A percentile compares a stretch with the other conserved stretches of the same genome.
Conservation (phyloP, 2,329 filamentous ascomycete genomes). For the Grosmannia penicillata region DNA sequence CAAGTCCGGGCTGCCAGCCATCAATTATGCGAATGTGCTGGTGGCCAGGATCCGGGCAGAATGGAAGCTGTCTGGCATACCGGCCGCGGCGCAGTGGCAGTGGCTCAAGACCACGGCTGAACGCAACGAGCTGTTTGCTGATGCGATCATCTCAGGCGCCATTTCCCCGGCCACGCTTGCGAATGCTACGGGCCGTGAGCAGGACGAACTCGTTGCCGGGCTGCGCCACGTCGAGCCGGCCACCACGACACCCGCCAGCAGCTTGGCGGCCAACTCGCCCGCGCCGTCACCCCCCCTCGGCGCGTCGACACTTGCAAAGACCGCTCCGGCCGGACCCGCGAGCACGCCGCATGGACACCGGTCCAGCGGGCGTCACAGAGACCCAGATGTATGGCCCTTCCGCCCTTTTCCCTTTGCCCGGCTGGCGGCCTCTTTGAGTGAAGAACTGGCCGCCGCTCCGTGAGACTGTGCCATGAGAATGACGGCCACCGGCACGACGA, state of each 20-base stretch:
- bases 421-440: background rate
- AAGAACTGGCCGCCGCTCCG: background rate
- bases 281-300: no score
- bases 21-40: slow-evolving; percentile 2
- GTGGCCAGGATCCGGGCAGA: background rate
- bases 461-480: no score
- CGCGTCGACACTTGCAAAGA: no score
- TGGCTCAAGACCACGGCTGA: slow-evolving; percentile 1
- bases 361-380: background rate
- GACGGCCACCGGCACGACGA: no score
- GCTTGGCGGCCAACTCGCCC: no score
- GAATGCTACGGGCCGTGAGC: background rate
- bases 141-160: slow-evolving; percentile 15
- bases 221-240: background rate
- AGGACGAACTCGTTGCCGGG: background rate
- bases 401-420: background rate
- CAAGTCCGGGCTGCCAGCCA: no score
- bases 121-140: slow-evolving; percentile 14
- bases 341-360: no score
- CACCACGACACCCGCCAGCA: background rate
- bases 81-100: slow-evolving; percentile 17
- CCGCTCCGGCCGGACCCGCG: no score
- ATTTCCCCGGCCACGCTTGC: slow-evolving; percentile 10
- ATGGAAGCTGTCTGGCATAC: slow-evolving; percentile 4
- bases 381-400: slow-evolving; percentile 7